A percentile compares a stretch with the other conserved stretches of the same genome.
Evolutionary conservation across 352 stramenopile species (phyloP).

Genomic region (Globisporangium paroecandrum): DNA sequence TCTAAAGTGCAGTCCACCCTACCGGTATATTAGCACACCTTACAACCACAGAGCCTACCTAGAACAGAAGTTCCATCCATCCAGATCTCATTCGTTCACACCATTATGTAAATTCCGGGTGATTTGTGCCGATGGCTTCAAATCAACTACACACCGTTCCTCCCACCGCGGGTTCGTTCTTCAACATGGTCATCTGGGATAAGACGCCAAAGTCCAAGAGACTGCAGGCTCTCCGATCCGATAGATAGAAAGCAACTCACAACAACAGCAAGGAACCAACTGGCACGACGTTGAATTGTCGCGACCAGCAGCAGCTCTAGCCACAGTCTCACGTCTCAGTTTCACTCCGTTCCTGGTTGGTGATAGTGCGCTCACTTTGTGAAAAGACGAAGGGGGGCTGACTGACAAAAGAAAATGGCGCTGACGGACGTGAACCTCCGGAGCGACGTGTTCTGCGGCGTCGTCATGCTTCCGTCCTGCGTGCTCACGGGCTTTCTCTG

Average conservation of each 20-base stretch:
- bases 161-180: neutral
- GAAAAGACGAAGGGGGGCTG: neutral
- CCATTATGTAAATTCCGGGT: too few species aligned
- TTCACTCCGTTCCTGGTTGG: neutral
- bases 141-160: too few species aligned
- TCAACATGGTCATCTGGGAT: neutral
- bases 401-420: neutral
- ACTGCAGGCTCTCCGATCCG: neutral
- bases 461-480: neutral
- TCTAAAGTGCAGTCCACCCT: too few species aligned
- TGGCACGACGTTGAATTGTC: neutral
- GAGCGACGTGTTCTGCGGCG: neutral
- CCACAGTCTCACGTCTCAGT: neutral
- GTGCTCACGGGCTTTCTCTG: neutral
- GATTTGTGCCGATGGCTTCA: too few species aligned
- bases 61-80: too few species aligned
- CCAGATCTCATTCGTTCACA: too few species aligned
- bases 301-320: neutral
- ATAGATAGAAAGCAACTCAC: neutral
- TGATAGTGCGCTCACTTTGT: neutral
- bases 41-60: too few species aligned
- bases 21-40: too few species aligned
- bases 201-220: constrained; percentile 1
- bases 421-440: constrained; percentile 4
- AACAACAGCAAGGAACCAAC: neutral